Evolutionary conservation across 441 rosid genomes (phyloP).

Genomic region (Manihot esculenta): DNA sequence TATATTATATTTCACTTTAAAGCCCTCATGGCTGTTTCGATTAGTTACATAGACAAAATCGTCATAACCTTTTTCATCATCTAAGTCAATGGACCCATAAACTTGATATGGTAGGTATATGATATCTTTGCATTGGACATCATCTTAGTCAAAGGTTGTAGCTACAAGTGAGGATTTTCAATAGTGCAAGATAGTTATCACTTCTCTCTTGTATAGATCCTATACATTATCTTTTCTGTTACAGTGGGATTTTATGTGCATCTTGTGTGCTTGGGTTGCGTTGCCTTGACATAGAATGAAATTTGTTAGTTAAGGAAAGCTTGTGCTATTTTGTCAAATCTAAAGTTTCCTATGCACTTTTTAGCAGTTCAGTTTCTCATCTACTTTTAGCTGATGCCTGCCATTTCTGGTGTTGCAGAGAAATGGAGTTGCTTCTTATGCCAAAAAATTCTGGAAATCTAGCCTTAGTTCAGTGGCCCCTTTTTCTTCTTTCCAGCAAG

Average conservation of each 20-base stretch:
- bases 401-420: slow-evolving; percentile 45
- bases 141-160: background rate
- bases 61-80: too few relatives aligned
- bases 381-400: slow-evolving; percentile 16
- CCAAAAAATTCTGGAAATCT: slow-evolving; percentile 90
- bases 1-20: background rate
- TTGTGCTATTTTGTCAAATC: background rate
- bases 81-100: background rate
- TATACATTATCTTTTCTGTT: background rate
- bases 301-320: background rate
- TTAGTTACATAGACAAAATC: too few relatives aligned
- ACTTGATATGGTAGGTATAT: background rate
- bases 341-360: background rate
- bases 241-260: background rate
- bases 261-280: background rate
- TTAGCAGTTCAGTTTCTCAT: background rate
- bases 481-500: slow-evolving; percentile 99
- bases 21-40: background rate
- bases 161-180: background rate
- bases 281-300: background rate
- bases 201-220: background rate
- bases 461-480: slow-evolving; percentile 96
- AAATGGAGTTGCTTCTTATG: slow-evolving; percentile 92
- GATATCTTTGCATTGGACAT: background rate
- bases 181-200: background rate